Percentiles rank a stretch among this genome's conserved stretches.
Conservation (phyloP, 441 rosid species). For the Euphorbia neoarborescens region DNA sequence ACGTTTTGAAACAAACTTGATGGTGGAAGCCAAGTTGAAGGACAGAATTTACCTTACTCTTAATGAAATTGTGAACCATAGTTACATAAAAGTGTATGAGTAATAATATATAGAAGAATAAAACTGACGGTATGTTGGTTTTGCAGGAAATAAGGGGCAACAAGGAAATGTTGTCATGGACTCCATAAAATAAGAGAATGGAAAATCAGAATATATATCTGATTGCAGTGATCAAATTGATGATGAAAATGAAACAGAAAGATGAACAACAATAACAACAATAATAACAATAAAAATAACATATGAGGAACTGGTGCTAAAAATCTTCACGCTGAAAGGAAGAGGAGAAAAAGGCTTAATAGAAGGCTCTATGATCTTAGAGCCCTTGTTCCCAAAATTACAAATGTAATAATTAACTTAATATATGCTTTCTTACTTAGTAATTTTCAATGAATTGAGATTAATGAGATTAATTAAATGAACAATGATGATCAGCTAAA, state of each 20-base stretch:
- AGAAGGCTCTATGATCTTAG: constrained; percentile 64
- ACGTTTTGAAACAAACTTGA: too few species aligned
- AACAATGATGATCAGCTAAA: constrained; percentile 43
- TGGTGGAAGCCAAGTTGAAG: too few species aligned
- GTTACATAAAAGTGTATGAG: not conserved
- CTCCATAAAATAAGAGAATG: constrained; percentile 37
- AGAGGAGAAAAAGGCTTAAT: constrained; percentile 70
- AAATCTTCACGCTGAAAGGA: constrained; percentile 81
- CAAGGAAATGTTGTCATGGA: constrained; percentile 40
- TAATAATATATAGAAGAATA: not conserved
- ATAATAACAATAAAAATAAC: not conserved
- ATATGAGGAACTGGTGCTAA: constrained; percentile 57
- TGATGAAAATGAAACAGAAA: constrained; percentile 56
- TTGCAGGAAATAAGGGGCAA: constrained; percentile 21
- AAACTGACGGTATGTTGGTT: too few species aligned
- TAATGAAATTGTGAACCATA: too few species aligned
- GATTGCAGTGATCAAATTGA: constrained; percentile 80
- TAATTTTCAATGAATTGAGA: too few species aligned
- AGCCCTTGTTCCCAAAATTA: constrained; percentile 65
- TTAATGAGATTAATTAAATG: constrained; percentile 2
- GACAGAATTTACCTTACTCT: too few species aligned
- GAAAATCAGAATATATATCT: constrained; percentile 51
- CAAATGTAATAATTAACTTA: constrained; percentile 24
- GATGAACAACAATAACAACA: constrained; percentile 16
- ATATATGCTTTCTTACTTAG: too few species aligned